Percentiles rank a stretch among this genome's conserved stretches.
Conservation (phyloP, 2,329 filamentous ascomycete genomes). For the Botrytis paeoniae region DNA sequence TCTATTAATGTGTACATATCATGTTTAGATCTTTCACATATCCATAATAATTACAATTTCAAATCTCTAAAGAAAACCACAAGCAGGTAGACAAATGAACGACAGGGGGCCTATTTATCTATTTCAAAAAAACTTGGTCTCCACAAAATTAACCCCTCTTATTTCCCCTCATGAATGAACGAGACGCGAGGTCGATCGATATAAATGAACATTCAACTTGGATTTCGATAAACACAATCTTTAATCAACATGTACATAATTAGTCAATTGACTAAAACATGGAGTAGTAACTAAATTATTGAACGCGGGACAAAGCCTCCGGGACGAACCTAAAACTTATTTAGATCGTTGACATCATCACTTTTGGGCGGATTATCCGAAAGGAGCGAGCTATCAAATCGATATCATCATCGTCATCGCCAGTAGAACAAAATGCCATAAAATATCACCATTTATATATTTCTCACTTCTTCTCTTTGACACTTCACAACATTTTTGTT, state of each 20-base stretch:
- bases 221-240: not conserved
- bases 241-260: not conserved
- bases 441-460: not conserved
- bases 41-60: not conserved
- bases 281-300: not conserved
- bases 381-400: not conserved
- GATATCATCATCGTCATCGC: not conserved
- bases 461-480: not conserved
- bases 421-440: not conserved
- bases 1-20: not conserved
- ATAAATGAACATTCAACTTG: not conserved
- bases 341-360: constrained; percentile 4
- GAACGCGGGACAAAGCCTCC: not conserved
- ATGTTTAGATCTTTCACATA: not conserved
- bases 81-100: not conserved
- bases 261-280: not conserved
- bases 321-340: not conserved
- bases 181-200: not conserved
- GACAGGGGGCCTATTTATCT: not conserved
- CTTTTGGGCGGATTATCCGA: not conserved
- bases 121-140: not conserved
- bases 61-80: not conserved
- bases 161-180: not conserved
- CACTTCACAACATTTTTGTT: no score
- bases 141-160: not conserved